Conservation (phyloP, 192 early-diverging fungal species). For the Mortierella claussenii region DNA sequence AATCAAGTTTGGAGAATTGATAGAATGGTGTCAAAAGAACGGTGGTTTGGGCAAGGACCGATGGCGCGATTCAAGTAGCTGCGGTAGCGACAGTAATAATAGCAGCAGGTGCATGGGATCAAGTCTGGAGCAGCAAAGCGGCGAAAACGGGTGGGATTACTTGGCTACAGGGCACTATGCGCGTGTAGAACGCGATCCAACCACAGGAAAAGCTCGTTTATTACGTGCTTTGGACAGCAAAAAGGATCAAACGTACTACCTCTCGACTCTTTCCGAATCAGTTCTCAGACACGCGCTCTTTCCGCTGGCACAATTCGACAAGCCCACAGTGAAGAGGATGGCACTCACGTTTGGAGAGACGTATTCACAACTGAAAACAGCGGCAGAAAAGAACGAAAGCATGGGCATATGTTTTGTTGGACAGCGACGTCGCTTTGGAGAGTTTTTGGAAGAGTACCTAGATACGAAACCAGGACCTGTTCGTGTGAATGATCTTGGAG, state of each 20-base stretch:
- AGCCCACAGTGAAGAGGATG: conserved; percentile 77
- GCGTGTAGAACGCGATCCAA: conserved; percentile 43
- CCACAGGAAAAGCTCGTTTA: conserved; percentile 17
- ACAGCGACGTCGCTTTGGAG: conserved; percentile 76
- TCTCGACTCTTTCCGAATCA: conserved; percentile 69
- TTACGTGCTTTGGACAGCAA: conserved; percentile 65
- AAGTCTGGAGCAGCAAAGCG: background rate
- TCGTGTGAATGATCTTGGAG: conserved; percentile 18
- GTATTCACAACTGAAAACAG: conserved; percentile 60
- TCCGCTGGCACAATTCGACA: conserved; percentile 81
- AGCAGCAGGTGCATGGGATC: too few relatives aligned
- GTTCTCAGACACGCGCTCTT: conserved; percentile 73
- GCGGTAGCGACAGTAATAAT: too few relatives aligned
- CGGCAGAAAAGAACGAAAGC: conserved; percentile 81
- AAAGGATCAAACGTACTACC: conserved; percentile 97
- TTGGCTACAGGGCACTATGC: conserved; percentile 65
- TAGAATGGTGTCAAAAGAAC: conserved; percentile 60
- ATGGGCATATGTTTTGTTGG: conserved; percentile 99
- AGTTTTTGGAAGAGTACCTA: conserved; percentile 72
- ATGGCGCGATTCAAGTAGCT: background rate
- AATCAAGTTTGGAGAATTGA: conserved; percentile 94
- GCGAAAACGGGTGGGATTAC: conserved; percentile 37
- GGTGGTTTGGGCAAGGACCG: conserved; percentile 44
- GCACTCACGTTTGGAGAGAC: conserved; percentile 55
- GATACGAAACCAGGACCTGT: conserved; percentile 29